Evolutionary conservation across 495 filamentous ascomycete genomes (phyloP).

Genomic region (Pyrenopolyporus hunteri): DNA sequence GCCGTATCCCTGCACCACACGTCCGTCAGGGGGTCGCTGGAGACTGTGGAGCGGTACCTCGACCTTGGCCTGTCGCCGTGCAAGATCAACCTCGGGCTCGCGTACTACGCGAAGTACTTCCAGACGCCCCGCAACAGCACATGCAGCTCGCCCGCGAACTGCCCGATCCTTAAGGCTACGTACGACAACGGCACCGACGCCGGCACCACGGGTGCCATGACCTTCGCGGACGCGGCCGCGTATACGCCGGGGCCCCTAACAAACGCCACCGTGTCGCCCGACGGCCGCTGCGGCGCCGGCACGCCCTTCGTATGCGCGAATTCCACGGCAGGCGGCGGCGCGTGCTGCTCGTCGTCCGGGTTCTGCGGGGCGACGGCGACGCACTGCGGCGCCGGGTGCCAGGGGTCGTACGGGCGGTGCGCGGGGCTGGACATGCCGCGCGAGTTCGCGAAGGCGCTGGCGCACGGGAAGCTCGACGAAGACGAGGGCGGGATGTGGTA

Average conservation of each 20-base stretch:
- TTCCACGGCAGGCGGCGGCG: too few relatives aligned
- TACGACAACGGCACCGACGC: conserved; percentile 62
- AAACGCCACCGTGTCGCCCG: conserved; percentile 2
- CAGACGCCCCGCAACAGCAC: conserved; percentile 48
- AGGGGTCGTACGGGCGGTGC: conserved; percentile 37
- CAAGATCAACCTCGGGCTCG: conserved; percentile 69
- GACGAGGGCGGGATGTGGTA: conserved; percentile 64
- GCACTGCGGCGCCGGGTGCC: conserved; percentile 32
- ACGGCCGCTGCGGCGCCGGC: conserved; percentile 25
- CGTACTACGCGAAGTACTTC: conserved; percentile 72
- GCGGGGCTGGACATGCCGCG: conserved; percentile 33
- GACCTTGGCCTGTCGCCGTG: conserved; percentile 54
- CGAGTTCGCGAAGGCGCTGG: conserved; percentile 50
- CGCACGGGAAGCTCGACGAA: conserved; percentile 55
- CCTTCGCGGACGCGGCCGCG: conserved; percentile 47
- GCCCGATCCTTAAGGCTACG: conserved; percentile 60
- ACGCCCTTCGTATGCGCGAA: conserved; percentile 5
- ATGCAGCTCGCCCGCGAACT: conserved; percentile 57
- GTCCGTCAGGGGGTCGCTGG: conserved; percentile 53
- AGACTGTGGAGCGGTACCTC: conserved; percentile 58
- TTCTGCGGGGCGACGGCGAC: conserved; percentile 35
- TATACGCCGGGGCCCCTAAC: conserved; percentile 35
- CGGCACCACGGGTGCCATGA: conserved; percentile 60
- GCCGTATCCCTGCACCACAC: conserved; percentile 63
- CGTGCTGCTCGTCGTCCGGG: conserved; percentile 32